A percentile compares a stretch with the other conserved stretches of the same genome.
Evolutionary conservation across 352 stramenopile species (phyloP).

Genomic region (Thalassiosira allenii): DNA sequence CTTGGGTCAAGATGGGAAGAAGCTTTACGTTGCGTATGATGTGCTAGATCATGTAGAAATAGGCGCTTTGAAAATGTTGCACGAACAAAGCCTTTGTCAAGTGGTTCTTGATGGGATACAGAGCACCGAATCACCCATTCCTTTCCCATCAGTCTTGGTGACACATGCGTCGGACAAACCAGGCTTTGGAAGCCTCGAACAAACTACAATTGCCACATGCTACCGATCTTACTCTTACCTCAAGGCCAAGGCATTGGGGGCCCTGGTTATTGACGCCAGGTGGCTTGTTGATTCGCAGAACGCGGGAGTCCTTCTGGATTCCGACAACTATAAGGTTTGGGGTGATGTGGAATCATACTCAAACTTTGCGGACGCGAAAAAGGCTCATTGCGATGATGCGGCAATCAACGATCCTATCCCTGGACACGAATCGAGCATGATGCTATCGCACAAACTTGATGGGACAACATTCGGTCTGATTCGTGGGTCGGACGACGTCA

Average conservation of each 20-base stretch:
- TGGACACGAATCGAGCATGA: too few species aligned
- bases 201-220: slow-evolving; percentile 15
- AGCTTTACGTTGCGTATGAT: slow-evolving; percentile 28
- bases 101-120: slow-evolving; percentile 21
- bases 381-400: too few species aligned
- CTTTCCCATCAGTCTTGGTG: slow-evolving; percentile 37
- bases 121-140: not conserved
- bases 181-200: not conserved
- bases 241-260: slow-evolving; percentile 33
- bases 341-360: slow-evolving; percentile 43
- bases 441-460: too few species aligned
- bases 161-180: slow-evolving; percentile 37
- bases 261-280: slow-evolving; percentile 29
- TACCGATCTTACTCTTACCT: slow-evolving; percentile 39
- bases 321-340: slow-evolving; percentile 20
- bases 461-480: too few species aligned
- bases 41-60: slow-evolving; percentile 32
- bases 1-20: too few species aligned
- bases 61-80: slow-evolving; percentile 22
- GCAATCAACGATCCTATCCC: too few species aligned
- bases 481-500: too few species aligned
- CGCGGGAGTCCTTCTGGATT: slow-evolving; percentile 24
- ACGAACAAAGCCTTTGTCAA: slow-evolving; percentile 20
- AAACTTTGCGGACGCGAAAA: too few species aligned
- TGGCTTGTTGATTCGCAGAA: slow-evolving; percentile 46